Evolutionary conservation across 2,329 filamentous ascomycete genomes (phyloP), one percentile per base, ranked within the genome.

Genomic region (Chlorencoelia australis): DNA sequence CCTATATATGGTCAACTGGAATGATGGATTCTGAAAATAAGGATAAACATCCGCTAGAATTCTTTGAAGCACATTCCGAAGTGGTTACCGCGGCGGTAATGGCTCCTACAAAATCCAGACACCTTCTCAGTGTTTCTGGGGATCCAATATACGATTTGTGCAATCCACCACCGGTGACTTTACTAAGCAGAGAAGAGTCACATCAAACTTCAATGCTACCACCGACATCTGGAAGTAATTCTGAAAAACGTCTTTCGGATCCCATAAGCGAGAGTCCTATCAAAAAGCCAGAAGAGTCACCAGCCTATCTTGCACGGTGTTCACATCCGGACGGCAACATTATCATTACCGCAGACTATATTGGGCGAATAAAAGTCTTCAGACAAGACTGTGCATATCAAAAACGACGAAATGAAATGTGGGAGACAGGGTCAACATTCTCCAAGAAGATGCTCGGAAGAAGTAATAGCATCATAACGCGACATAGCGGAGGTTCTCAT

Each of bases 71-170:
- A 0, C 87, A 95, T 55, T 76, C 82, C 1, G 79, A 84, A 15
- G 84, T 93, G 41, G 88, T 94, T 3, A 96, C 89, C 0, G 82
- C 79, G n/a, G 85, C 89, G 2, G 64, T 91, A 4, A 80, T 95
- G 53, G 89, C 89, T 0, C 89, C 91, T 0, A 73, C 74, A 0
- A 76, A 75, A 50, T 87, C 86, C 8, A 75, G 84, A 39, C 79
- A 83, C 52, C 66, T 91, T 2, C 69, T 98, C 1, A 79, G 82
- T 33, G 71, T 74, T 10, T 93, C 87, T 0, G 83, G 85, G 18
- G 53, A 98, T 55, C 88, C 91, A 2, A 74, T 98, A n/a, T 98
- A 87, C 57, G 88, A 95, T 50, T 69, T 96, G 1, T 96, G 91
- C 66, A 96, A 96, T 50, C 91, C 91, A 4, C 91, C 89, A 0